phyloP scores from a whole-genome alignment of 106 monocot genomes.

The Amphibolis antarctica region DNA sequence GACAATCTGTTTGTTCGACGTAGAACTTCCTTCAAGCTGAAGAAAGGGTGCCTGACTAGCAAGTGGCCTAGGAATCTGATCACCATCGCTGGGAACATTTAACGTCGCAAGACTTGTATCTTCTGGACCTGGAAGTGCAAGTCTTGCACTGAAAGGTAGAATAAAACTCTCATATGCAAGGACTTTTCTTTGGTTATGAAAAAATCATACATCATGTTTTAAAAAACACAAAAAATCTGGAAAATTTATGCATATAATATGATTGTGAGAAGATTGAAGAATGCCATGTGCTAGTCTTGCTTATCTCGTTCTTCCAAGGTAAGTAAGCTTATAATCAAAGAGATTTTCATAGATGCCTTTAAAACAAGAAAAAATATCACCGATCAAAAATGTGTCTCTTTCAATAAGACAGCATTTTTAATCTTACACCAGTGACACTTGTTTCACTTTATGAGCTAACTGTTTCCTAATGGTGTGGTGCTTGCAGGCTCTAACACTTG shows the following conservation, averaged over 20 bases:
- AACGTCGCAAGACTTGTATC: slow-evolving; percentile 28
- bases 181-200: too few species aligned
- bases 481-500: background rate
- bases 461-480: background rate
- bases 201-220: too few species aligned
- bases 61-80: background rate
- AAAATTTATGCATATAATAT: too few species aligned
- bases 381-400: too few species aligned
- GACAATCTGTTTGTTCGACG: background rate
- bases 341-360: too few species aligned
- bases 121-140: slow-evolving; percentile 51
- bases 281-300: too few species aligned
- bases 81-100: slow-evolving; percentile 5
- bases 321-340: too few species aligned
- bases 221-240: too few species aligned
- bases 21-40: background rate
- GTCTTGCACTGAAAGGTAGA: slow-evolving; percentile 40
- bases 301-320: too few species aligned
- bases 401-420: background rate
- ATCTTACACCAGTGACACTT: too few species aligned
- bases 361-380: too few species aligned
- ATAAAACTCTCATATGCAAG: background rate
- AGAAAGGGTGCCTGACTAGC: background rate
- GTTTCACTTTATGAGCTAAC: background rate
- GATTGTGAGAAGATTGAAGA: too few species aligned